Evolutionary conservation across 495 filamentous ascomycete genomes (phyloP).

Genomic region (Podospora pseudoanserina): DNA sequence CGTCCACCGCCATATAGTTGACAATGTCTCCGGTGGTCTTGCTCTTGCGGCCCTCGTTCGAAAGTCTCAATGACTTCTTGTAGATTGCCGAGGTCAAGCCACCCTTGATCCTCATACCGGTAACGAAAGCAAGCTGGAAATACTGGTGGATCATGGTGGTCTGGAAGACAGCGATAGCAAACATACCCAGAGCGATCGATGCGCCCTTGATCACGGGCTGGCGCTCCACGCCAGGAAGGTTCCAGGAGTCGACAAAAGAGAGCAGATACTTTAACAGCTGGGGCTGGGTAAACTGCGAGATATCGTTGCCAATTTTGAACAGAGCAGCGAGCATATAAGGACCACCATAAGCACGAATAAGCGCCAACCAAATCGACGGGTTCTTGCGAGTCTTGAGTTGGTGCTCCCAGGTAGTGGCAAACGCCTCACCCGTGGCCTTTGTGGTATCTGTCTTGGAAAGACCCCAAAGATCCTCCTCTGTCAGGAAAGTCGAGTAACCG

Average conservation of each 20-base stretch:
- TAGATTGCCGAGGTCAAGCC: slow-evolving; percentile 88
- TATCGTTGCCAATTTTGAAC: slow-evolving; percentile 83
- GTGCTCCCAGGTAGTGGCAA: slow-evolving; percentile 72
- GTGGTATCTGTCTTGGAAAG: slow-evolving; percentile 79
- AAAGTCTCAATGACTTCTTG: slow-evolving; percentile 80
- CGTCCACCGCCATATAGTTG: slow-evolving; percentile 98
- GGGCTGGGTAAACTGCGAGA: slow-evolving; percentile 83
- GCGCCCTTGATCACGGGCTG: slow-evolving; percentile 79
- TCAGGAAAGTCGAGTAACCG: slow-evolving; percentile 88
- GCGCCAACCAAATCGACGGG: slow-evolving; percentile 88
- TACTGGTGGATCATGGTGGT: slow-evolving; percentile 82
- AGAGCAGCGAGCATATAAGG: slow-evolving; percentile 75
- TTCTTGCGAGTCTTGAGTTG: slow-evolving; percentile 66
- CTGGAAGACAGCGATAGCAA: slow-evolving; percentile 77
- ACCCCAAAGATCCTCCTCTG: slow-evolving; percentile 96
- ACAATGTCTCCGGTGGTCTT: slow-evolving; percentile 98
- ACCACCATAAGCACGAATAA: slow-evolving; percentile 79
- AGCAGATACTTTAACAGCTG: slow-evolving; percentile 87
- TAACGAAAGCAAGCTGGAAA: slow-evolving; percentile 91
- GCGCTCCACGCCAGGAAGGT: slow-evolving; percentile 47
- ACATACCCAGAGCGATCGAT: slow-evolving; percentile 90
- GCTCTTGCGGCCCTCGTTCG: slow-evolving; percentile 83
- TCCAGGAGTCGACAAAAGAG: slow-evolving; percentile 80
- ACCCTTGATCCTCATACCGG: slow-evolving; percentile 93
- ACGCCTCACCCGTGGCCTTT: slow-evolving; percentile 57